Percentiles rank a stretch among this genome's conserved stretches.
These are phyloP conservation scores for Lavandula angustifolia DNA, from an alignment of 257 asterid genomes.

Conservation along the genomic window DNA sequence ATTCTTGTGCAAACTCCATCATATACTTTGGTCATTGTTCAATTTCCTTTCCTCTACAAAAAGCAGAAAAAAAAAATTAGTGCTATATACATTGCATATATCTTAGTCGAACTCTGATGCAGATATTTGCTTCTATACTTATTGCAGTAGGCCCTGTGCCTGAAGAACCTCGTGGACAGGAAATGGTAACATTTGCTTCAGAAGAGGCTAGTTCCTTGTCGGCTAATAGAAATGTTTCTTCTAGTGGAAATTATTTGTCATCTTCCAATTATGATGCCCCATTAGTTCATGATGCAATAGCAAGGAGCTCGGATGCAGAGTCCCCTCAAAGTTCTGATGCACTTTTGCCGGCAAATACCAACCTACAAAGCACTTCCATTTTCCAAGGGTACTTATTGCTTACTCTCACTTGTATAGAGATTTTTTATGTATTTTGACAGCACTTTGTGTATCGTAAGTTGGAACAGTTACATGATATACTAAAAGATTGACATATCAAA, in stretches of 20 bases:
- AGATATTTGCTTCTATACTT: conserved; percentile 19
- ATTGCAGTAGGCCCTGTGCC: conserved; percentile 50
- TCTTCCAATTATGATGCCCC: conserved; percentile 59
- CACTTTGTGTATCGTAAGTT: not conserved
- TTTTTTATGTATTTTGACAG: conserved; percentile 4
- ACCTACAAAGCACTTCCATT: conserved; percentile 58
- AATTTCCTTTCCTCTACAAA: not conserved
- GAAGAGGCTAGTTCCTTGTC: conserved; percentile 46
- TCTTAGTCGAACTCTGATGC: conserved; percentile 27
- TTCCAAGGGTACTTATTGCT: conserved; percentile 72
- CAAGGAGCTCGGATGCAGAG: conserved; percentile 40
- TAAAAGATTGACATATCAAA: not conserved
- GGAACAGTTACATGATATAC: not conserved
- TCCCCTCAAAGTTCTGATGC: conserved; percentile 45
- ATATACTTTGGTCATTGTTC: not conserved
- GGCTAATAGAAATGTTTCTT: conserved; percentile 36
- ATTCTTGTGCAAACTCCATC: not conserved
- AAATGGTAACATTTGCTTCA: conserved; percentile 67
- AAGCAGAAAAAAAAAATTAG: not conserved
- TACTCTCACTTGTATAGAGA: conserved; percentile 8
- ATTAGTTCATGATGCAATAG: conserved; percentile 50
- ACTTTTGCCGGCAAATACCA: conserved; percentile 45
- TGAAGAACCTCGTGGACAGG: conserved; percentile 52
- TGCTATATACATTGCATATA: conserved; percentile 9
- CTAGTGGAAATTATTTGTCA: conserved; percentile 44